Conservation (phyloP, 2,329 filamentous ascomycete species). For the Dendrostoma leiphaemia region DNA sequence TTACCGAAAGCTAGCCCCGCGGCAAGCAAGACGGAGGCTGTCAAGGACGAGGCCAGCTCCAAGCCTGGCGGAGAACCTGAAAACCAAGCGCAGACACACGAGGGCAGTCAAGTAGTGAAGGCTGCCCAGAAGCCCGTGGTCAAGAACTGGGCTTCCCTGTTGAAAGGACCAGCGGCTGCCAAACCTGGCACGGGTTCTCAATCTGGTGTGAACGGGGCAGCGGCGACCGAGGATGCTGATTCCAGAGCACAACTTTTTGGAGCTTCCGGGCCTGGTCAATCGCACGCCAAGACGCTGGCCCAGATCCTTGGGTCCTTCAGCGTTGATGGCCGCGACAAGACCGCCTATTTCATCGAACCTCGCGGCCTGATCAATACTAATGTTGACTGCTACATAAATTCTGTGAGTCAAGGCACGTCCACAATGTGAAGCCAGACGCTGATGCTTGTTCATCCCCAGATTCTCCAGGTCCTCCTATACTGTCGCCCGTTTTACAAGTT, state of each 20-base stretch:
- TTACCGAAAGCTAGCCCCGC: conserved; percentile 35
- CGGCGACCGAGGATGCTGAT: conserved; percentile 19
- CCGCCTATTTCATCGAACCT: conserved; percentile 80
- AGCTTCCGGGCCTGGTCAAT: conserved; percentile 38
- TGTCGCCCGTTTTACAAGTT: conserved; percentile 95
- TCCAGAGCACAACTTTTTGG: conserved; percentile 23
- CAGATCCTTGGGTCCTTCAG: conserved; percentile 76
- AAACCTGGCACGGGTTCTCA: conserved; percentile 22
- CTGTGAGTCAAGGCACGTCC: conserved; percentile 64
- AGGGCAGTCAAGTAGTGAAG: conserved; percentile 21
- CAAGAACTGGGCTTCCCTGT: conserved; percentile 15
- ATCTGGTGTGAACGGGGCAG: conserved; percentile 24
- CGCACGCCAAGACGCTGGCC: conserved; percentile 60
- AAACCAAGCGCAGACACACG: neutral
- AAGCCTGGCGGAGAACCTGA: conserved; percentile 22
- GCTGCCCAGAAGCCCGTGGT: conserved; percentile 24
- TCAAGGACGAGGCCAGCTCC: conserved; percentile 21
- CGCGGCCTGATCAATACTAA: conserved; percentile 93
- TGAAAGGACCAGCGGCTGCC: conserved; percentile 17
- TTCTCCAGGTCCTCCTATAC: conserved; percentile 92
- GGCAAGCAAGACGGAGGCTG: conserved; percentile 19
- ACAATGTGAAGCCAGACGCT: neutral
- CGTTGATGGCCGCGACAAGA: conserved; percentile 60
- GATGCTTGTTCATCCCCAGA: conserved; percentile 46
- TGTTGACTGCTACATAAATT: conserved; percentile 99